Evolutionary conservation across 2,329 filamentous ascomycete species (phyloP).

Genomic region (Colletotrichum sp.): DNA sequence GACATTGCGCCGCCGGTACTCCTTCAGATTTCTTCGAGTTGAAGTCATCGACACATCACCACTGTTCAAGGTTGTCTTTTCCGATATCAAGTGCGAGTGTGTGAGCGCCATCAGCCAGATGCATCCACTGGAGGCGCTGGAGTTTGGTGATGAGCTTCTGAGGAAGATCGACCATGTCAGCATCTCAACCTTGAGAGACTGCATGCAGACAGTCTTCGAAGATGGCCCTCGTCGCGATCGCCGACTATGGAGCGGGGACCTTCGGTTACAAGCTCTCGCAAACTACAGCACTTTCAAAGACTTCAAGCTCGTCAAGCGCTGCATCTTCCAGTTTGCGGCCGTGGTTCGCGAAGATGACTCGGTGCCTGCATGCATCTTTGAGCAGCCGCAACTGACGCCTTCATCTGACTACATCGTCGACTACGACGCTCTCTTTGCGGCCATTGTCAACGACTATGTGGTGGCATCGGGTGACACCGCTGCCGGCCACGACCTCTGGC

Average conservation of each 20-base stretch:
- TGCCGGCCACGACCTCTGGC: slow-evolving; percentile 32
- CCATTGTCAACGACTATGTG: slow-evolving; percentile 36
- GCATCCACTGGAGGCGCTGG: slow-evolving; percentile 18
- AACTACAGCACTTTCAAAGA: slow-evolving; percentile 41
- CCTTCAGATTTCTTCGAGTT: slow-evolving; percentile 38
- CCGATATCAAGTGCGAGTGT: slow-evolving; percentile 29
- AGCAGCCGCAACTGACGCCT: slow-evolving; percentile 31
- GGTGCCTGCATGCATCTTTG: slow-evolving; percentile 38
- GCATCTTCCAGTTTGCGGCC: slow-evolving; percentile 38
- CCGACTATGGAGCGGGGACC: slow-evolving; percentile 40
- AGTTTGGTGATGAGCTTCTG: slow-evolving; percentile 26
- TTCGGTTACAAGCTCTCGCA: slow-evolving; percentile 38
- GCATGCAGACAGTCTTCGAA: slow-evolving; percentile 44
- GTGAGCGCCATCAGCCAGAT: slow-evolving; percentile 30
- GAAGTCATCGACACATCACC: slow-evolving; percentile 38
- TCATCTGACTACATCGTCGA: slow-evolving; percentile 40
- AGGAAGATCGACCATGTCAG: slow-evolving; percentile 32
- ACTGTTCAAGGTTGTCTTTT: slow-evolving; percentile 36
- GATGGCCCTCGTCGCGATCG: slow-evolving; percentile 40
- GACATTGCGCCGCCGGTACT: slow-evolving; percentile 32
- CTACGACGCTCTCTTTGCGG: slow-evolving; percentile 38
- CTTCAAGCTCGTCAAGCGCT: slow-evolving; percentile 36
- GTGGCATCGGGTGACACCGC: slow-evolving; percentile 32
- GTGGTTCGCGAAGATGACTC: slow-evolving; percentile 33
- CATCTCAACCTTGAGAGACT: slow-evolving; percentile 37